Conservation (phyloP, 108 stramenopile species). For the Cyclotella distinguenda region DNA sequence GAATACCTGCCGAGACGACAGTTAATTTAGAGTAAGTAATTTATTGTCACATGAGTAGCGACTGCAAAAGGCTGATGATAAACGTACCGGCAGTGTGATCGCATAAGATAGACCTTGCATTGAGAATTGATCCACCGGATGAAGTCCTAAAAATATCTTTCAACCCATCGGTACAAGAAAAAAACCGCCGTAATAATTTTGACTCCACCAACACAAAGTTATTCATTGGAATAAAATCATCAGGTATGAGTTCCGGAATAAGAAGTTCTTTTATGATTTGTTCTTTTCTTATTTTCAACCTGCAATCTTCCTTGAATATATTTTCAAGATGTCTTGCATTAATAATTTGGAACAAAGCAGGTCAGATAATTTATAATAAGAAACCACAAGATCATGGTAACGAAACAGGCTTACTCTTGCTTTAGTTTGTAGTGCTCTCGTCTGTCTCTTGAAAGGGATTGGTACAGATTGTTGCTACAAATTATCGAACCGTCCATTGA, state of each 20-base stretch:
- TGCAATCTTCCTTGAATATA: slow-evolving; percentile 17
- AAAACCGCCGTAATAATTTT: slow-evolving; percentile 48
- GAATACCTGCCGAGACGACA: slow-evolving; percentile 21
- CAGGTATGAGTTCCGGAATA: slow-evolving; percentile 2
- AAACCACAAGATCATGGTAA: too few relatives aligned
- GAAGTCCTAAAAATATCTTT: slow-evolving; percentile 45
- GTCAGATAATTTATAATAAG: neutral
- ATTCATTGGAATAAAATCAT: neutral
- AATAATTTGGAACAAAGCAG: neutral
- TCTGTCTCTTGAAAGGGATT: slow-evolving; percentile 2
- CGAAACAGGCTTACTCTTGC: slow-evolving; percentile 34
- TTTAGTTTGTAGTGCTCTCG: slow-evolving; percentile 13
- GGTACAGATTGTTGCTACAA: neutral
- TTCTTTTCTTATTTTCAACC: slow-evolving; percentile 27
- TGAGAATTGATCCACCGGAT: slow-evolving; percentile 30
- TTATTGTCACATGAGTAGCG: neutral
- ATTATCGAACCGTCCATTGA: neutral
- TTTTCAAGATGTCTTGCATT: slow-evolving; percentile 20
- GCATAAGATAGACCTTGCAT: slow-evolving; percentile 43
- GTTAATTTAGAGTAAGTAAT: neutral
- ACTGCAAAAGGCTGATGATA: neutral
- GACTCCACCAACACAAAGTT: slow-evolving; percentile 61
- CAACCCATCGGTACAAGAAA: slow-evolving; percentile 50
- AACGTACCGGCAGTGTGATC: slow-evolving; percentile 32
- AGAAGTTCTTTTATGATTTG: slow-evolving; percentile 41